A percentile compares a stretch with the other conserved stretches of the same genome.
phyloP scores from a whole-genome alignment of 2,329 filamentous ascomycete genomes.

The Colletotrichum sp. region DNA sequence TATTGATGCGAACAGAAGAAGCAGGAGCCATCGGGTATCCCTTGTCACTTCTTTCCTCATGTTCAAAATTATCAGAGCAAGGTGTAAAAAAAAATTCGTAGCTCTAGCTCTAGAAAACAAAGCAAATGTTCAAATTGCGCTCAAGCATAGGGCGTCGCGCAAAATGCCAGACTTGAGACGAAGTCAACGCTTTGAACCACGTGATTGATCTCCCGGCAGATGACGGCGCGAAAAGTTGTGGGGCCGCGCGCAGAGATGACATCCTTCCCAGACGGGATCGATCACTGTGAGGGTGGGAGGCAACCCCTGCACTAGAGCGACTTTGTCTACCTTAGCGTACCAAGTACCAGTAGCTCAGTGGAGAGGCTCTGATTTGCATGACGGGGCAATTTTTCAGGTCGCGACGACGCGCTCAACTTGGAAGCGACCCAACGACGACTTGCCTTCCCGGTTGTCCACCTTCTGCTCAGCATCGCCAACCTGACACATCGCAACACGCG shows the following conservation, averaged over 20 bases:
- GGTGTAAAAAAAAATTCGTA: background rate
- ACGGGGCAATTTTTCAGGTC: slow-evolving; percentile 23
- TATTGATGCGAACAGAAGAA: background rate
- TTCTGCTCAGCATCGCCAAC: background rate
- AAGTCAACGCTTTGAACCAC: background rate
- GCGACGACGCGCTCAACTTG: slow-evolving; percentile 18
- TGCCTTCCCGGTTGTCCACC: background rate
- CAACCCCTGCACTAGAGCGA: slow-evolving; percentile 21
- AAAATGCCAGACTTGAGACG: background rate
- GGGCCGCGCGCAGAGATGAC: slow-evolving; percentile 11
- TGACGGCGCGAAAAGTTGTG: slow-evolving; percentile 8
- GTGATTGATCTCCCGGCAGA: slow-evolving; percentile 14
- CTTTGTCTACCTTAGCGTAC: slow-evolving; percentile 1
- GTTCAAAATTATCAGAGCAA: background rate
- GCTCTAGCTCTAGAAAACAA: background rate
- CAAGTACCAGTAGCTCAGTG: slow-evolving; percentile 7
- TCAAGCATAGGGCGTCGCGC: background rate
- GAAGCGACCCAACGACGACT: background rate
- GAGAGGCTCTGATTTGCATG: slow-evolving; percentile 20
- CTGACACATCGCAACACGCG: background rate
- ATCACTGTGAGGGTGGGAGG: slow-evolving; percentile 9
- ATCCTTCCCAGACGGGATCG: slow-evolving; percentile 11
- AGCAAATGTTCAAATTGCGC: background rate
- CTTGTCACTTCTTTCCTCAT: background rate
- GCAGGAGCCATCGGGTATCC: background rate